Evolutionary conservation across 148 eudicot species (phyloP).

Genomic region (Amaranthus palmeri): DNA sequence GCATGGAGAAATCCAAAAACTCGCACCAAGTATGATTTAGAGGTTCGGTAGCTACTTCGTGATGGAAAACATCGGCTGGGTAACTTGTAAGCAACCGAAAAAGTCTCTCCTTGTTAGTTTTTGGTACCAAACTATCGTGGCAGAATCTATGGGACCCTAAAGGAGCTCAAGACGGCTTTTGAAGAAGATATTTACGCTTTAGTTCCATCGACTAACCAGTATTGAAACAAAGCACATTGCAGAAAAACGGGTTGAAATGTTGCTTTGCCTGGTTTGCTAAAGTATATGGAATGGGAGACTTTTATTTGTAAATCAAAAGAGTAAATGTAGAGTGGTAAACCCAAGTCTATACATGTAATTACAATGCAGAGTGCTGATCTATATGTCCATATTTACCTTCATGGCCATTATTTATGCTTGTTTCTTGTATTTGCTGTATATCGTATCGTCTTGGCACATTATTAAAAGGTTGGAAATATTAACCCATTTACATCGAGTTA

Average conservation of each 20-base stretch:
- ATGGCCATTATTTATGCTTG: slow-evolving; percentile 1
- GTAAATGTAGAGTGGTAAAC: slow-evolving; percentile 7
- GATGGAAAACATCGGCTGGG: slow-evolving; percentile 22
- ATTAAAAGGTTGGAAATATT: too few relatives aligned
- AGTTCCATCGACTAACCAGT: neutral
- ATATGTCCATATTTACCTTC: slow-evolving; percentile 16
- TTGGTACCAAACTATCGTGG: too few relatives aligned
- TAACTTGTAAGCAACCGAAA: neutral
- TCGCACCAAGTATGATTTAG: neutral
- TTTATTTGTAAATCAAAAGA: slow-evolving; percentile 17
- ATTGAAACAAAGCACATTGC: slow-evolving; percentile 9
- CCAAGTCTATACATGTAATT: slow-evolving; percentile 15
- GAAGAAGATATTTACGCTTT: neutral
- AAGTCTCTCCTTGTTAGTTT: neutral
- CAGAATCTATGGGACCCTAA: too few relatives aligned
- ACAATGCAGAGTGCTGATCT: slow-evolving; percentile 15
- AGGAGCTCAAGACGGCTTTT: slow-evolving; percentile 10
- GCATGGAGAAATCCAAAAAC: slow-evolving; percentile 27
- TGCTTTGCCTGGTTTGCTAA: neutral
- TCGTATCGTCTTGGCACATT: neutral
- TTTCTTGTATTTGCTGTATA: neutral
- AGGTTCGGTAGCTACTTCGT: slow-evolving; percentile 2
- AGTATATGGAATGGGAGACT: neutral
- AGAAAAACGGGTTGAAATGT: neutral
- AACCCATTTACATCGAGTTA: too few relatives aligned